These are phyloP conservation scores for Brassica incana DNA, from an alignment of 345 rosid genomes.

Conservation along the genomic window DNA sequence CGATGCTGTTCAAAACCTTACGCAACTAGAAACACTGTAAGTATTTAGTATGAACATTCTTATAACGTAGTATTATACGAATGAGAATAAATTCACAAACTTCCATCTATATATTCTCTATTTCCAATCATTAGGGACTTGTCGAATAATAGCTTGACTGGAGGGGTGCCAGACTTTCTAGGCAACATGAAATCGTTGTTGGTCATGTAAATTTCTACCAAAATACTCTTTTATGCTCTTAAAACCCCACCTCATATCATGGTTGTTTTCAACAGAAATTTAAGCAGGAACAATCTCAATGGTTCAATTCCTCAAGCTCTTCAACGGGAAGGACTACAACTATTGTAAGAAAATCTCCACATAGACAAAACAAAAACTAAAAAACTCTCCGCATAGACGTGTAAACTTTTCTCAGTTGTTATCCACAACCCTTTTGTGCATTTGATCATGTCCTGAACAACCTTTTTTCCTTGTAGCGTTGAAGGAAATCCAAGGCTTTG, in stretches of 20 bases:
- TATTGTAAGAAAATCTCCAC: slow-evolving; percentile 16
- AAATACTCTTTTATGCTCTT: neutral
- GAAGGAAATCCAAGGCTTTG: slow-evolving; percentile 23
- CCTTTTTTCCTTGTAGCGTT: neutral
- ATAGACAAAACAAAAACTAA: neutral
- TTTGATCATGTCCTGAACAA: neutral
- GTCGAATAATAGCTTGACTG: slow-evolving; percentile 34
- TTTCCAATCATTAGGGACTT: slow-evolving; percentile 45
- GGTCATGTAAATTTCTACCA: slow-evolving; percentile 45
- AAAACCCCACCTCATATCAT: neutral
- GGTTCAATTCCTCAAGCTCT: slow-evolving; percentile 47
- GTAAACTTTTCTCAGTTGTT: neutral
- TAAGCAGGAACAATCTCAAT: slow-evolving; percentile 38
- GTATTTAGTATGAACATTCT: neutral
- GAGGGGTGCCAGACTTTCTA: slow-evolving; percentile 47
- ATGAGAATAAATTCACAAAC: neutral
- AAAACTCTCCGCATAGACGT: neutral
- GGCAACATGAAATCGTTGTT: slow-evolving; percentile 40
- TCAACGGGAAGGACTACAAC: neutral
- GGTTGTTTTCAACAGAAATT: slow-evolving; percentile 35
- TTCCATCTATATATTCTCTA: neutral
- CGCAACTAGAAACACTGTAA: slow-evolving; percentile 23
- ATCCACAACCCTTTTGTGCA: neutral
- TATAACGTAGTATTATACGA: neutral
- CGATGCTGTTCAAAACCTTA: slow-evolving; percentile 31